Base-by-base conservation (phyloP, 805 yeast genomes). In the Nematodospora valgi region DNA sequence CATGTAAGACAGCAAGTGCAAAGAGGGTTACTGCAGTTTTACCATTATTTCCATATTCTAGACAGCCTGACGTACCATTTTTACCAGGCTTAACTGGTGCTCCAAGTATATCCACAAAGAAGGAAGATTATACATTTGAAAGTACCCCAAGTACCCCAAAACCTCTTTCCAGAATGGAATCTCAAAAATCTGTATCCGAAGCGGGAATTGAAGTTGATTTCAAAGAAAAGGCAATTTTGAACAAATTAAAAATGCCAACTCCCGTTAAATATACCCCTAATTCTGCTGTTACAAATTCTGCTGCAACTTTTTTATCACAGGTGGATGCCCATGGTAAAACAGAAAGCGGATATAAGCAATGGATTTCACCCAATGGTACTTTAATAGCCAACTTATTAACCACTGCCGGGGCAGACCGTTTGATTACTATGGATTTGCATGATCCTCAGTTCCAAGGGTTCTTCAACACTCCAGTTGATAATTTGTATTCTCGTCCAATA, bases 381-480 rank as follows among this genome's bases (percentile, higher is more conserved):
- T 68, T 93, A 41, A 76, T 93, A 45, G 97, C 98, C 24, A 83
- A 87, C 48, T 64, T 93, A 42, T 65, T 93, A 44, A 84, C 87
- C 3, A 76, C 91, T 2, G 93, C 98, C 0, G 98, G 98, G 25
- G 96, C 98, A 1, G 95, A 93, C 59, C 93, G 94, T 52, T 80
- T 89, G 38, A 88, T 93, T 45, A 93, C 99, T 2, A 89, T 93
- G 97, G 99, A 93, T 55, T 69, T 93, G 39, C 99, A 93, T 57
- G 98, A 93, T 53, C 88, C 98, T 2, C 98, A 93, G 60, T 93
- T 87, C 61, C 98, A 94, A 59, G 99, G 99, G 4, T 93, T 87
- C 53, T 93, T 93, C 55, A 93, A 89, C 51, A 84, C 93, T 28
- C 96, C 97, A 2, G 97, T 93, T 27, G 99, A 93, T 58, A 93